Base-by-base conservation (phyloP, 2,329 filamentous ascomycete species). In the Orbilia oligospora region DNA sequence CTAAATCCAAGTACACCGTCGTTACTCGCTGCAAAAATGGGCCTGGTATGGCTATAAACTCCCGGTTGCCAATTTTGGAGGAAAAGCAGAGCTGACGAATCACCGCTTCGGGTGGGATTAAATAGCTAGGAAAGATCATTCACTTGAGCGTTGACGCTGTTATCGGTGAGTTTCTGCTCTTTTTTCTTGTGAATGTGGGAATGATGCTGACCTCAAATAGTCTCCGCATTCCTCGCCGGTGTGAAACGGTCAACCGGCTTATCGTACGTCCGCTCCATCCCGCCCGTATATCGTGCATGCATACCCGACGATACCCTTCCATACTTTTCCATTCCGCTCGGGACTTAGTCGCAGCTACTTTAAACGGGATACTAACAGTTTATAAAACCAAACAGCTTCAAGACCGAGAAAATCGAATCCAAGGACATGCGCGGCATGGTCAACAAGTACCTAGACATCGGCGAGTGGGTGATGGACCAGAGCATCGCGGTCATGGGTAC, bases 381-480 rank as follows among this genome's bases (percentile, higher is more conserved):
- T 49, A 10, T 51, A 1, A 6, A 27, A 84, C 88, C 89, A 8
- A 86, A 97, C 69, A 82, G 96, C 88, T 89, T 99, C 86, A 93
- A 94, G 87, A 91, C 92, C 83, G 94, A 97, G 81, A 91, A 91
- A 82, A 89, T 92, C 90, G 4, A 91, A 88, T 0, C 95, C 91
- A 84, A 98, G 97, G 22, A 98, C 92, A 82, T 94, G 91, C 16
- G 92, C 92, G 79, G 91, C 91, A 79, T 90, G 91, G 61, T 91
- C 91, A 18, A 95, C 94, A 76, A 91, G 94, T 33, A 97, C 85
- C 85, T 99, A 93, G 10, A 98, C 93, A 84, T 98, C 18, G 96
- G 96, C 82, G 96, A 99, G 87, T 97, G 94, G 90, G 92, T 97
- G 81, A 97, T 99, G 94, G 96, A 99, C 85, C 92, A 97, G 87